These are phyloP conservation scores for Ilyonectria robusta DNA, from an alignment of 2,329 filamentous ascomycete species.

Conservation along the genomic window DNA sequence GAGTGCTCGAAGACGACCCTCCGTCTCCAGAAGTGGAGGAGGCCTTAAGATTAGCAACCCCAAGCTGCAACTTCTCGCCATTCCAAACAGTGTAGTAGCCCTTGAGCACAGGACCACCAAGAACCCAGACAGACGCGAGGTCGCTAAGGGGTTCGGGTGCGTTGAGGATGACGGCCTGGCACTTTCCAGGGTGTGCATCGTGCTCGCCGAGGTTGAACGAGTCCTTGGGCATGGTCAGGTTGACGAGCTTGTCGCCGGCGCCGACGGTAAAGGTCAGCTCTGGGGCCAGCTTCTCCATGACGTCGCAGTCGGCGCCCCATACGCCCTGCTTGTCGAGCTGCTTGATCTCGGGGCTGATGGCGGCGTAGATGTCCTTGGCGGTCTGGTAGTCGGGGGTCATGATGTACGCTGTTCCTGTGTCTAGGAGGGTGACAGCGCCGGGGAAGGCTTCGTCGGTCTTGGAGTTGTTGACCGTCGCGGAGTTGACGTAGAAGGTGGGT, in stretches of 20 bases:
- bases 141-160: constrained; percentile 34
- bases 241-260: constrained; percentile 35
- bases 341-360: constrained; percentile 49
- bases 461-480: constrained; percentile 30
- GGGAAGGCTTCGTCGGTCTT: constrained; percentile 32
- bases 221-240: constrained; percentile 48
- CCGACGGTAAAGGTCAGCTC: constrained; percentile 52
- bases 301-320: constrained; percentile 53
- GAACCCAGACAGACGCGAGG: constrained; percentile 46
- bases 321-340: constrained; percentile 49
- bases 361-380: constrained; percentile 48
- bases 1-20: constrained; percentile 5
- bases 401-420: constrained; percentile 52
- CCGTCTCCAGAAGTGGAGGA: background rate
- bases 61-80: constrained; percentile 44
- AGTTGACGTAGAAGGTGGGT: constrained; percentile 45
- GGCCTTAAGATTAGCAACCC: constrained; percentile 40
- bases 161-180: constrained; percentile 51
- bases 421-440: constrained; percentile 46
- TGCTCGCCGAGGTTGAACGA: constrained; percentile 54
- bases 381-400: constrained; percentile 49
- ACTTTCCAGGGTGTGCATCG: constrained; percentile 38
- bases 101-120: constrained; percentile 53
- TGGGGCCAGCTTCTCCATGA: constrained; percentile 45
- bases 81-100: constrained; percentile 56